Evolutionary conservation across 768 basidiomycete genomes (phyloP), one percentile per base, ranked within the genome.

Genomic region (Gymnopilus dilepis): DNA sequence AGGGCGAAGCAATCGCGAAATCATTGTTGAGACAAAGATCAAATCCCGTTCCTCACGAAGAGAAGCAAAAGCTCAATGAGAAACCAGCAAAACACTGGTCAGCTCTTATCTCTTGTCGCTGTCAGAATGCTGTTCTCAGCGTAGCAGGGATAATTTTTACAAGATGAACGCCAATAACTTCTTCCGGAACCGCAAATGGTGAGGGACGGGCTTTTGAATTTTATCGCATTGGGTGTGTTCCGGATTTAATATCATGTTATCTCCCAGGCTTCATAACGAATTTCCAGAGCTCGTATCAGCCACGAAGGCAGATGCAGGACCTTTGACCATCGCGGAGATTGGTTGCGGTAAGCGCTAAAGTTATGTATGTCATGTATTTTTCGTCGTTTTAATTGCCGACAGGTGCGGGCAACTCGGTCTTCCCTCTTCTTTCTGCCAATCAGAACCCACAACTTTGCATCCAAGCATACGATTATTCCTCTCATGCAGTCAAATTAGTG

Each of bases 361-460:
- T 40, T 15, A 38, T 40, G 30, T 19, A 22, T 45, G n/a, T n/a
- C 34, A 15, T 38, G 12, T 42, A 43, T 47, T 8, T 42, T 6
- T 24, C n/a, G 15, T 21, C 7, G 45, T 59, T 40, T 38, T 30
- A 43, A 21, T 45, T 63, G 41, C 38, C 30, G 51, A 48, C 56
- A 93, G 95, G 97, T 41, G 94, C 94, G 19, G 97, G 97, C n/a
- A 97, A 97, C 71, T 90, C 95, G 6, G 85, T 95, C 1, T 97
- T 95, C 69, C 97, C 97, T 0, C 79, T 99, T 1, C 80, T 97
- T 21, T 78, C 86, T n/a, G 76, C 84, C 31, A 99, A 98, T 70
- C 75, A 85, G 67, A 99, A 99, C 72, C 88, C 93, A 0, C 72
- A 84, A 0, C 84, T 99, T 6, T 72, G 73, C 7, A 76, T 98